phyloP scores from a whole-genome alignment of 306 rosid species.

The Adenanthera pavonina region DNA sequence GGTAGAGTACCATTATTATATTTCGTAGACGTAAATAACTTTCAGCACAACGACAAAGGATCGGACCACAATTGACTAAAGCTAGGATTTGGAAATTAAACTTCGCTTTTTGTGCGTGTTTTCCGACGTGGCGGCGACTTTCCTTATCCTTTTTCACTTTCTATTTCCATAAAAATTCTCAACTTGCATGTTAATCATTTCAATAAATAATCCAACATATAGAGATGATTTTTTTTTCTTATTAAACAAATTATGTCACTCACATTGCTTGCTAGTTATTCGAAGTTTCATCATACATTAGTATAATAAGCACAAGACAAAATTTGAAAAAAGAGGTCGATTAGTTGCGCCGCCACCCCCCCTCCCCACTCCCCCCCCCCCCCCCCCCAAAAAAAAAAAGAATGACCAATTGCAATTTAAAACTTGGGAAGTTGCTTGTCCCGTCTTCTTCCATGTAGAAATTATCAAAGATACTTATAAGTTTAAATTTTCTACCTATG shows the following conservation, averaged over 20 bases:
- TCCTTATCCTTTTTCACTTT: not conserved
- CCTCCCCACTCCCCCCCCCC: too few species aligned
- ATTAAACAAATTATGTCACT: not conserved
- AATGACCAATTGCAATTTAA: not conserved
- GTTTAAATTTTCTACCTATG: too few species aligned
- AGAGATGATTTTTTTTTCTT: not conserved
- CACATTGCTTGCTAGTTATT: not conserved
- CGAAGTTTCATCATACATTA: not conserved
- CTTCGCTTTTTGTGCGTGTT: not conserved
- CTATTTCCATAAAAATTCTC: not conserved
- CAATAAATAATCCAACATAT: not conserved
- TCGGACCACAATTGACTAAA: not conserved
- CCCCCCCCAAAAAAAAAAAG: too few species aligned
- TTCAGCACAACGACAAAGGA: not conserved
- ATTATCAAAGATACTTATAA: not conserved
- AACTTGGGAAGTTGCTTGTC: not conserved
- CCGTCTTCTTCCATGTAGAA: not conserved
- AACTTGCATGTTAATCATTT: not conserved
- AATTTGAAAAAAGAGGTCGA: not conserved
- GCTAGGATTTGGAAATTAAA: not conserved
- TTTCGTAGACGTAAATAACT: not conserved
- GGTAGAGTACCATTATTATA: too few species aligned
- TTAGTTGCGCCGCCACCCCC: too few species aligned
- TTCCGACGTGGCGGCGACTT: not conserved
- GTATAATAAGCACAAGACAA: not conserved